phyloP scores from a whole-genome alignment of 2,329 filamentous ascomycete genomes.

The Periconia sp. region DNA sequence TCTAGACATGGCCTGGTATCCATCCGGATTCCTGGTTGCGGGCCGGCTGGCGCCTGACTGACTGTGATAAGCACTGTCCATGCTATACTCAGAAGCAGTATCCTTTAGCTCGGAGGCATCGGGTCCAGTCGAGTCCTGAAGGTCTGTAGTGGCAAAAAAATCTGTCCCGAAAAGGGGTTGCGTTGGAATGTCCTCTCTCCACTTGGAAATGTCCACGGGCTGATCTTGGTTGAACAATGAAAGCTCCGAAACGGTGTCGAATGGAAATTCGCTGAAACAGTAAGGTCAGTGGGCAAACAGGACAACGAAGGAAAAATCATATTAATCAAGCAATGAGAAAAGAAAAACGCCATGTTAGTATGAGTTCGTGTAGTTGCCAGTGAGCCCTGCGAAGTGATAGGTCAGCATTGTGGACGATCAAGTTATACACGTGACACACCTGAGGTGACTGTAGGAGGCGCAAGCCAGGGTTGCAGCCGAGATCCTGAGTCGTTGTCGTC shows the following conservation, averaged over 20 bases:
- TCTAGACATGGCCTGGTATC: conserved; percentile 20
- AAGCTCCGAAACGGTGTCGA: conserved; percentile 42
- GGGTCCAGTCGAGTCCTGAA: conserved; percentile 42
- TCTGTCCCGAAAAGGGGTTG: conserved; percentile 40
- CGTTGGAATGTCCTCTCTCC: conserved; percentile 48
- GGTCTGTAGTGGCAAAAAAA: conserved; percentile 41
- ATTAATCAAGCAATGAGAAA: conserved; percentile 20
- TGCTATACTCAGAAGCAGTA: conserved; percentile 48
- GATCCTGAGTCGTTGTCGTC: too few relatives aligned
- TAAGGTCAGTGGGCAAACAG: conserved; percentile 41
- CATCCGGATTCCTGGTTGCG: conserved; percentile 32
- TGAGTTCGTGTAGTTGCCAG: too few relatives aligned
- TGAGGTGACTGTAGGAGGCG: too few relatives aligned
- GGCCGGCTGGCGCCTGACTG: conserved; percentile 45
- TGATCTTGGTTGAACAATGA: conserved; percentile 40
- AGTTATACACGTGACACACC: too few relatives aligned
- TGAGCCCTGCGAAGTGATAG: too few relatives aligned
- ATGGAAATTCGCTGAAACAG: conserved; percentile 46
- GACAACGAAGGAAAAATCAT: conserved; percentile 20
- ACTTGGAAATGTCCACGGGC: conserved; percentile 46
- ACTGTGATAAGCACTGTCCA: conserved; percentile 52
- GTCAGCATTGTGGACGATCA: too few relatives aligned
- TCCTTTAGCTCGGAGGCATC: conserved; percentile 45
- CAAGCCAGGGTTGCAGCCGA: too few relatives aligned
- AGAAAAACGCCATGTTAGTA: conserved; percentile 48